These are phyloP conservation scores for Trametes polyzona DNA, from an alignment of 1,284 basidiomycete species.

Conservation along the genomic window DNA sequence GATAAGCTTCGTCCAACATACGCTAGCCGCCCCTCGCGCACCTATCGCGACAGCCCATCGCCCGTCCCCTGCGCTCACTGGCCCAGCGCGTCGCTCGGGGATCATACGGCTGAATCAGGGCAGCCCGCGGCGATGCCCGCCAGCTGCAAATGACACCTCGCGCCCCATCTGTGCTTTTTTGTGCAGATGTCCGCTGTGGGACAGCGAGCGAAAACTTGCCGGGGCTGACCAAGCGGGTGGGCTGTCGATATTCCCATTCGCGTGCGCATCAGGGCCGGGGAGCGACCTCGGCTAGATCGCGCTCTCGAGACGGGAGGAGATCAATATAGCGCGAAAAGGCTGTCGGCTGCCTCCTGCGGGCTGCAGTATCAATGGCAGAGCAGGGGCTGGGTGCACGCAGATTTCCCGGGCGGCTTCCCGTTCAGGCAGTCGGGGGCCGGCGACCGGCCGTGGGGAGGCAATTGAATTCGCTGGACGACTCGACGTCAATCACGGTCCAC, in stretches of 20 bases:
- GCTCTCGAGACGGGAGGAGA: background rate
- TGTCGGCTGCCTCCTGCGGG: too few relatives aligned
- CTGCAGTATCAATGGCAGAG: too few relatives aligned
- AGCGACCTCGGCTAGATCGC: slow-evolving; percentile 4
- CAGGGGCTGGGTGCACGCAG: slow-evolving; percentile 1
- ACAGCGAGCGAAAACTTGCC: background rate
- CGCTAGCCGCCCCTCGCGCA: slow-evolving; percentile 11
- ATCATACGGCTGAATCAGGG: slow-evolving; percentile 15
- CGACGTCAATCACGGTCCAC: slow-evolving; percentile 25
- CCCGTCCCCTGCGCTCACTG: background rate
- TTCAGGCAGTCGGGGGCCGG: slow-evolving; percentile 10
- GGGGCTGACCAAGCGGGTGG: background rate
- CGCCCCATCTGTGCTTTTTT: background rate
- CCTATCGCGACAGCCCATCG: slow-evolving; percentile 5
- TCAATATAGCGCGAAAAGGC: background rate
- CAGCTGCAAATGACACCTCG: too few relatives aligned
- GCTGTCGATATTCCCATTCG: slow-evolving; percentile 13
- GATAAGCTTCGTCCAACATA: slow-evolving; percentile 19
- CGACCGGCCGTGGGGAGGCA: slow-evolving; percentile 2
- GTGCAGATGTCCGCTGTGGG: background rate
- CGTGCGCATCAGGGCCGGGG: background rate
- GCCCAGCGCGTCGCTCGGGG: background rate
- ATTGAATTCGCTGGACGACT: slow-evolving; percentile 15
- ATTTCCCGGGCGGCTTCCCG: slow-evolving; percentile 5
- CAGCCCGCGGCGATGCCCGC: background rate